Evolutionary conservation across 495 filamentous ascomycete species (phyloP).

Genomic region (Trichoderma erinaceum): DNA sequence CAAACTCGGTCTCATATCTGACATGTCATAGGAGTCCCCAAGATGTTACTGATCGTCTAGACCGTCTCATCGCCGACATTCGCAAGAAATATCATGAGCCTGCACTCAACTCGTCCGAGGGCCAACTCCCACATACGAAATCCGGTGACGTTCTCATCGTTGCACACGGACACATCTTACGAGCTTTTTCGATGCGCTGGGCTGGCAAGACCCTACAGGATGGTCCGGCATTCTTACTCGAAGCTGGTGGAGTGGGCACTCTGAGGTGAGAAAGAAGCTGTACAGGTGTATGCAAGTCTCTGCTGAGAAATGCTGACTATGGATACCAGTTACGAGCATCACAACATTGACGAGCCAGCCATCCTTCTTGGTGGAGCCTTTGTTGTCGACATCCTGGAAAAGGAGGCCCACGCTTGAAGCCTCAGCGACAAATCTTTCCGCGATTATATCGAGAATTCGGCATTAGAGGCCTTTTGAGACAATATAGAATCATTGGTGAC

Average conservation of each 20-base stretch:
- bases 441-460: neutral
- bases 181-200: conserved; percentile 91
- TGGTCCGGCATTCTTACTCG: conserved; percentile 61
- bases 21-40: conserved; percentile 45
- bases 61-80: conserved; percentile 71
- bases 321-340: conserved; percentile 56
- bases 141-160: conserved; percentile 54
- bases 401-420: neutral
- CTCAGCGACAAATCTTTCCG: neutral
- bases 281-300: neutral
- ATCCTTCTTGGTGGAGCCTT: conserved; percentile 64
- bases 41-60: conserved; percentile 62
- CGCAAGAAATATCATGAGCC: conserved; percentile 47
- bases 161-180: conserved; percentile 80
- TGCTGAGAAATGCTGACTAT: conserved; percentile 9
- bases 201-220: conserved; percentile 59
- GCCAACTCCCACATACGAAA: conserved; percentile 20
- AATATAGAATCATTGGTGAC: neutral
- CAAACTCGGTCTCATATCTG: conserved; percentile 23
- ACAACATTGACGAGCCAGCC: conserved; percentile 60
- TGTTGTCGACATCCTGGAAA: conserved; percentile 44
- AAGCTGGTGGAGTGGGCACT: conserved; percentile 81
- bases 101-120: conserved; percentile 33
- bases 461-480: neutral
- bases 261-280: conserved; percentile 47